Conservation (phyloP, 2,329 filamentous ascomycete genomes). For the Dactylellina parvicollis region DNA sequence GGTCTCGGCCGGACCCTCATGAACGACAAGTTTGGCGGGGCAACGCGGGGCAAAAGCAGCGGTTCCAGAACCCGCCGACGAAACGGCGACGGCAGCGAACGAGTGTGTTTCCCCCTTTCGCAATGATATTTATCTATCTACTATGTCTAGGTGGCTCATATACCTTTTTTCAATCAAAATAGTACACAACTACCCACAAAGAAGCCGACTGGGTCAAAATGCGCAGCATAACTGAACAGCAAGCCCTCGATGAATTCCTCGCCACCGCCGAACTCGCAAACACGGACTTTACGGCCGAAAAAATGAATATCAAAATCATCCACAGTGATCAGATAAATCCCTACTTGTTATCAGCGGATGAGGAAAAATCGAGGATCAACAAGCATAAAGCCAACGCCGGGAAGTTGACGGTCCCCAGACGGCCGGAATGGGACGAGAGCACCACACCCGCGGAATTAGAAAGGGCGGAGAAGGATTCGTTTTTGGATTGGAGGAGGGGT, state of each 20-base stretch:
- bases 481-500: constrained; percentile 88
- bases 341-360: constrained; percentile 83
- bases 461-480: constrained; percentile 77
- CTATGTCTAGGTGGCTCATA: constrained; percentile 57
- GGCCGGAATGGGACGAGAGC: constrained; percentile 85
- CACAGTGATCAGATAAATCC: constrained; percentile 96
- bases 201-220: constrained; percentile 99
- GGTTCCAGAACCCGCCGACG: constrained; percentile 52
- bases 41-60: constrained; percentile 61
- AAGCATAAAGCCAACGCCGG: constrained; percentile 85
- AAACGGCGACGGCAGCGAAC: constrained; percentile 51
- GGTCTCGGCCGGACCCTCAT: constrained; percentile 97
- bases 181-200: constrained; percentile 89
- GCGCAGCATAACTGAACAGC: constrained; percentile 98
- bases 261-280: constrained; percentile 96
- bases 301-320: constrained; percentile 99
- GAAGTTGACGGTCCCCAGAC: constrained; percentile 84
- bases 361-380: constrained; percentile 79
- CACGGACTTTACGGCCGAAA: constrained; percentile 96
- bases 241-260: constrained; percentile 93
- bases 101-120: constrained; percentile 23
- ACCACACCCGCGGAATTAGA: constrained; percentile 88
- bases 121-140: background rate
- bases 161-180: background rate
- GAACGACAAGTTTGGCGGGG: constrained; percentile 98